Evolutionary conservation across 306 rosid species (phyloP).

Genomic region (Malus domestica): ASM211411v1 NC_041805.1:632001-632500

Average conservation of each 20-base stretch:
- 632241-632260: constrained; percentile 18
- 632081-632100: constrained; percentile 36
- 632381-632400: neutral
- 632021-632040: constrained; percentile 56
- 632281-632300: neutral
- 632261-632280: neutral
- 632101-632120: constrained; percentile 61
- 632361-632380: neutral
- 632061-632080: constrained; percentile 68
- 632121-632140: constrained; percentile 36
- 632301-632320: constrained; percentile 3
- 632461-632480: neutral
- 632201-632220: constrained; percentile 96
- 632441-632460: neutral
- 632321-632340: neutral
- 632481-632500: neutral
- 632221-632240: constrained; percentile 21
- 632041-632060: constrained; percentile 62
- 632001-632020: constrained; percentile 57
- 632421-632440: neutral
- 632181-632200: constrained; percentile 66
- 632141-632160: constrained; percentile 1
- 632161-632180: constrained; percentile 13
- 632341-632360: neutral
- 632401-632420: neutral